Evolutionary conservation across 140 eudicot genomes (phyloP), one percentile per base, ranked within the genome.

Genomic region (Oenanthe javanica): DNA sequence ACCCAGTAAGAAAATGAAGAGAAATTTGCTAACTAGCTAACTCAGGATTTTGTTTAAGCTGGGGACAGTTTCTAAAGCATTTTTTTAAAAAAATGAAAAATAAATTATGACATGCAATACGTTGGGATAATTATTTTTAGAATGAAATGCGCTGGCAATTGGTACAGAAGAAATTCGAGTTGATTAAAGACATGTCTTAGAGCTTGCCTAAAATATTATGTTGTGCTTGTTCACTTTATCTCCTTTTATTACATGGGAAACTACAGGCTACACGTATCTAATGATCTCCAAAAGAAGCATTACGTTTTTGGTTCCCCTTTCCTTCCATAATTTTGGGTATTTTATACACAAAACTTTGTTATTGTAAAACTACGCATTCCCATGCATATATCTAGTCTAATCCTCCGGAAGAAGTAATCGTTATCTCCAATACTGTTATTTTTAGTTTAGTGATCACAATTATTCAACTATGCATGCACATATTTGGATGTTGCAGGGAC

Each of bases 401-500:
- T 78, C 51, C 74, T 43, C 70, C 42, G 4, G 46, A 19, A 27
- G 27, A 31, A 43, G 49, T 38, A 12, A n/a, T 52, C 70, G 31
- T 76, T 45, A 67, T 82, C 77, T 49, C 67, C 50, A 67, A 57
- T 82, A 45, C 76, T 75, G 2, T 67, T 75, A 52, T 59, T 69
- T 38, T 4, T 63, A 67, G 88, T 45, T 15, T 85, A 85, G 82
- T 74, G 48, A 66, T 66, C 31, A 31, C 66, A 16, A 77, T 84
- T 80, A 80, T 89, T 90, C 90, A 90, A 87, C 92, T 82, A 84
- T 86, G 84, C 91, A 85, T 84, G 50, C 54, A 84, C 84, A 90
- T 82, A 87, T 89, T 87, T 88, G 91, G 83, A 83, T 92, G 86
- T 89, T 90, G 97, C 97, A 92, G 95, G 97, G 83, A 50, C 63